Evolutionary conservation across 2,329 filamentous ascomycete genomes (phyloP).

Genomic region (Aureobasidium namibiae): DNA sequence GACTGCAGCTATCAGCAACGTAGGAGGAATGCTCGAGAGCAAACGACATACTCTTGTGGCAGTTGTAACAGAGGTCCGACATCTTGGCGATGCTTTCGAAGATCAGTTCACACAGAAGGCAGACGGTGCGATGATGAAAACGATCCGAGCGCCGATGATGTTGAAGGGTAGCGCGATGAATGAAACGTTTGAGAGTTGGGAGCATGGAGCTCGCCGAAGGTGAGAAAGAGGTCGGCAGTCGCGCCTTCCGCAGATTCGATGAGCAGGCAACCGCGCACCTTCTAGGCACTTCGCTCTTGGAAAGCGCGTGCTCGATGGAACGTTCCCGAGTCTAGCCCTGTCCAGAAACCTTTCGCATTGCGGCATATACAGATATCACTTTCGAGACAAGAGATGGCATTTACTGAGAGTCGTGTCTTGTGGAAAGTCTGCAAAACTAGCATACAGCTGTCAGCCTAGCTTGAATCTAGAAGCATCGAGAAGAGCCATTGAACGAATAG

Average conservation of each 20-base stretch:
- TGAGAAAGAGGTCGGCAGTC: not conserved
- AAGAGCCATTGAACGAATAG: not conserved
- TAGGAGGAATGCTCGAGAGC: not conserved
- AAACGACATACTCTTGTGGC: not conserved
- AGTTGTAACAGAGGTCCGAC: constrained; percentile 16
- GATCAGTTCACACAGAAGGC: not conserved
- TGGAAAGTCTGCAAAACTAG: not conserved
- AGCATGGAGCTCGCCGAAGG: not conserved
- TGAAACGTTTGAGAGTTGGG: not conserved
- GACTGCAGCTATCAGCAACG: not conserved
- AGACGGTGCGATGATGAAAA: not conserved
- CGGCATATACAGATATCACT: too few relatives aligned
- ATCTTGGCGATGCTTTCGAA: constrained; percentile 5
- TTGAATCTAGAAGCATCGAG: not conserved
- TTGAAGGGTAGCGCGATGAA: not conserved
- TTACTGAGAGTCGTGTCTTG: too few relatives aligned
- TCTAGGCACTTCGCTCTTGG: not conserved
- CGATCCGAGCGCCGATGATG: not conserved
- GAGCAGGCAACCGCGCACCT: not conserved
- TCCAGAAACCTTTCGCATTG: too few relatives aligned
- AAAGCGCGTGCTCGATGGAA: not conserved
- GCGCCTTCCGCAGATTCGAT: not conserved
- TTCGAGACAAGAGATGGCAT: too few relatives aligned
- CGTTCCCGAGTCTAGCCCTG: not conserved
- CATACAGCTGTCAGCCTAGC: not conserved